Evolutionary conservation across 1,284 basidiomycete species (phyloP).

Genomic region (Ceratobasidium sp.): DNA sequence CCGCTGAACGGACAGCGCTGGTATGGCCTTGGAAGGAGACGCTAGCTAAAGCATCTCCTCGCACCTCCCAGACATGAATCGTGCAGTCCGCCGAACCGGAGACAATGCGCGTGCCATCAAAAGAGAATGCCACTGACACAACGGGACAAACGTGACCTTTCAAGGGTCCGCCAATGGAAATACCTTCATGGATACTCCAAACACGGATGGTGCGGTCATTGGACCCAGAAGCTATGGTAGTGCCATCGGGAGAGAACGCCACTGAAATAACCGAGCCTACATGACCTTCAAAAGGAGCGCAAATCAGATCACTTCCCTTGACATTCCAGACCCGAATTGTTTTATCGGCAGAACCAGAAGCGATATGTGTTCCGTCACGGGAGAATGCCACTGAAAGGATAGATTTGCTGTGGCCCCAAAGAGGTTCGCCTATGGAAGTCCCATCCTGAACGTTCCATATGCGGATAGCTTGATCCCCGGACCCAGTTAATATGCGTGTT

Average conservation of each 20-base stretch:
- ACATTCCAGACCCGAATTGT: slow-evolving; percentile 5
- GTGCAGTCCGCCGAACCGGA: neutral
- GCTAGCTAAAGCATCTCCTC: too few species aligned
- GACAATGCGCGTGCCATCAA: neutral
- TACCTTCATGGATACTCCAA: too few species aligned
- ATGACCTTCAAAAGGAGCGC: neutral
- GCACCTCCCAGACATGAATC: too few species aligned
- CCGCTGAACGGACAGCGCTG: too few species aligned
- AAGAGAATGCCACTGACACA: neutral
- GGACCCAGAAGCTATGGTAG: neutral
- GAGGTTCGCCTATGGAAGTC: neutral
- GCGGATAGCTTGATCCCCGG: neutral
- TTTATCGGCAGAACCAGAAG: neutral
- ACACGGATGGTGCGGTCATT: neutral
- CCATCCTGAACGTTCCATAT: neutral
- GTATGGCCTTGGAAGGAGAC: too few species aligned
- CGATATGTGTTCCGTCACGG: neutral
- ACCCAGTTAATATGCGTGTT: neutral
- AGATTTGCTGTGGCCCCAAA: neutral
- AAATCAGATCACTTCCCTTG: neutral
- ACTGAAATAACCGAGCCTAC: neutral
- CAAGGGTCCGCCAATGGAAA: slow-evolving; percentile 3
- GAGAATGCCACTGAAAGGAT: slow-evolving; percentile 1
- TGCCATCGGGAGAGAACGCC: neutral
- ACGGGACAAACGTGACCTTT: neutral